Conservation (phyloP, 2,329 filamentous ascomycete genomes). For the Stemphylium lycopersici region DNA sequence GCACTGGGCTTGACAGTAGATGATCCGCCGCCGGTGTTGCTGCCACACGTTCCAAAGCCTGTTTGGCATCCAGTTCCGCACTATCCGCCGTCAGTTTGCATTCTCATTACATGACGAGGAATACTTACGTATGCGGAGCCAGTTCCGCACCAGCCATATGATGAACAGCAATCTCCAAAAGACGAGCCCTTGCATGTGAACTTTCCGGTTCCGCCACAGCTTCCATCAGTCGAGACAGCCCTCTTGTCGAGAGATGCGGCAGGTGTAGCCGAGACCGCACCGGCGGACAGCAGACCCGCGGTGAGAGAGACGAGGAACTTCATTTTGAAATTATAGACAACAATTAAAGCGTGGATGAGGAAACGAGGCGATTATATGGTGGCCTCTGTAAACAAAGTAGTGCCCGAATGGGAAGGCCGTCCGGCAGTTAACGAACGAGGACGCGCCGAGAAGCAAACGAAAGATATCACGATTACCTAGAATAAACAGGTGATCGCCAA, state of each 20-base stretch:
- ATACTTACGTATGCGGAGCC: slow-evolving; percentile 29
- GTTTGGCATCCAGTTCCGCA: slow-evolving; percentile 43
- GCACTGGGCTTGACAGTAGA: slow-evolving; percentile 17
- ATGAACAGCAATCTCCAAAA: slow-evolving; percentile 55
- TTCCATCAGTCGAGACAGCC: slow-evolving; percentile 49
- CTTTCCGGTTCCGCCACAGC: slow-evolving; percentile 50
- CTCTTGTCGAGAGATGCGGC: slow-evolving; percentile 25
- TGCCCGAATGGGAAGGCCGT: neutral
- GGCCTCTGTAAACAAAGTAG: neutral
- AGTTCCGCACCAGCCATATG: slow-evolving; percentile 49
- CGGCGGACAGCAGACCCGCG: slow-evolving; percentile 27
- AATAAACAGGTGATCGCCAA: neutral
- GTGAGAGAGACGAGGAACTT: slow-evolving; percentile 27
- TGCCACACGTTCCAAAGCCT: slow-evolving; percentile 39
- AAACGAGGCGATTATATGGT: neutral
- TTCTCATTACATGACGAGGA: slow-evolving; percentile 1
- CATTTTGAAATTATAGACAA: slow-evolving; percentile 11
- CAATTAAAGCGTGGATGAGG: neutral
- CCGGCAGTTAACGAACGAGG: neutral
- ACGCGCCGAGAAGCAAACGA: neutral
- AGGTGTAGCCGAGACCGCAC: slow-evolving; percentile 20
- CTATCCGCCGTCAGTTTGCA: slow-evolving; percentile 18
- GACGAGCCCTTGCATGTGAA: slow-evolving; percentile 53
- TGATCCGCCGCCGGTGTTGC: slow-evolving; percentile 9
- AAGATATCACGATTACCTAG: neutral